A percentile compares a stretch with the other conserved stretches of the same genome.
Conservation (phyloP, 2,329 filamentous ascomycete species). For the Onygenales sp. region DNA sequence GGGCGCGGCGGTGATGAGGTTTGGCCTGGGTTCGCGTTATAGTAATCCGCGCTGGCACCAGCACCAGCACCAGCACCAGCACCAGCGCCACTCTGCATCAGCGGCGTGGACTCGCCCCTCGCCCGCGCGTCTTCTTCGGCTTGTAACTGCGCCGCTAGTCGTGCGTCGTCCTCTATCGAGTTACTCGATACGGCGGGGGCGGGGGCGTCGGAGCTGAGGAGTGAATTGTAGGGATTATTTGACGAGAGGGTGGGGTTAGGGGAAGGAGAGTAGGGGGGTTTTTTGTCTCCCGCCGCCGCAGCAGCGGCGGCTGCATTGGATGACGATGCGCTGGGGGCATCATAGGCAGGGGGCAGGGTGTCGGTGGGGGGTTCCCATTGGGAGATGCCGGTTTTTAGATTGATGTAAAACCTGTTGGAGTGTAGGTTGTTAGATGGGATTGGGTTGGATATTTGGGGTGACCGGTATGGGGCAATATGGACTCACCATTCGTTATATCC, state of each 20-base stretch:
- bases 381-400: constrained; percentile 76
- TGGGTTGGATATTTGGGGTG: background rate
- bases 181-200: constrained; percentile 9
- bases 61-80: background rate
- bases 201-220: background rate
- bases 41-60: background rate
- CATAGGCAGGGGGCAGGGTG: constrained; percentile 45
- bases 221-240: constrained; percentile 62
- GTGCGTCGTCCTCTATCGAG: constrained; percentile 56
- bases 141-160: constrained; percentile 66
- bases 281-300: constrained; percentile 21
- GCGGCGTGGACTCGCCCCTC: constrained; percentile 13
- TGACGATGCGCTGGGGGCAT: constrained; percentile 36
- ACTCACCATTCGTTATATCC: constrained; percentile 76
- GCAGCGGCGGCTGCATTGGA: constrained; percentile 29
- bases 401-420: constrained; percentile 70
- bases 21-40: background rate
- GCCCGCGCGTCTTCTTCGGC: constrained; percentile 68
- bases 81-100: background rate
- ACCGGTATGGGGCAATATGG: background rate
- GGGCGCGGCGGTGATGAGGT: background rate
- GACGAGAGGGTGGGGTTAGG: constrained; percentile 33
- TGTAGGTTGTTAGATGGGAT: background rate
- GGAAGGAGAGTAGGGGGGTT: constrained; percentile 31
- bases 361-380: constrained; percentile 62